These are phyloP conservation scores for Gymnopus androsaceus DNA, from an alignment of 1,284 basidiomycete species.

Conservation along the genomic window DNA sequence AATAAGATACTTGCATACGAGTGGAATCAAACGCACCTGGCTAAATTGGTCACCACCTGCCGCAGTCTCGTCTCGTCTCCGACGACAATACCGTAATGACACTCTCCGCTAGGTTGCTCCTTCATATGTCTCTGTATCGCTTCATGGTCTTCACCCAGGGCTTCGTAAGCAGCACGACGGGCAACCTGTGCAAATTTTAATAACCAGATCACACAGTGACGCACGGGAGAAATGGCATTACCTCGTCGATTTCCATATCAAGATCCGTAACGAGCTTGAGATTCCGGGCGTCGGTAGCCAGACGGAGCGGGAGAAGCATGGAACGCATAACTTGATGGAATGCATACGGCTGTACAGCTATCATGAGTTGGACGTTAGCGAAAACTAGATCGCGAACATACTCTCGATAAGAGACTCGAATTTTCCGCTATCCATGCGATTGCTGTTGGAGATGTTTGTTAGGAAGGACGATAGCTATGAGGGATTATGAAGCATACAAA, in stretches of 20 bases:
- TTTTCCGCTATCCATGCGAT: slow-evolving; percentile 78
- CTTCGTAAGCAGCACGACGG: slow-evolving; percentile 44
- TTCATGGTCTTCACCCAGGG: slow-evolving; percentile 38
- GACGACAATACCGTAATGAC: slow-evolving; percentile 47
- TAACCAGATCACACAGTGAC: neutral
- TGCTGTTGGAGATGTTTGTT: slow-evolving; percentile 32
- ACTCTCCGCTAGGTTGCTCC: slow-evolving; percentile 39
- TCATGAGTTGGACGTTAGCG: neutral
- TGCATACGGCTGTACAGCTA: slow-evolving; percentile 54
- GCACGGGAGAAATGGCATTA: slow-evolving; percentile 1
- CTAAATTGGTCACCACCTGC: slow-evolving; percentile 68
- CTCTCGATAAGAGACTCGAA: slow-evolving; percentile 73
- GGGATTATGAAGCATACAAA: slow-evolving; percentile 51
- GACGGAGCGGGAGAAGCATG: slow-evolving; percentile 64
- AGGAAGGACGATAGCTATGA: slow-evolving; percentile 1
- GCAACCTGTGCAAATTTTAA: slow-evolving; percentile 31
- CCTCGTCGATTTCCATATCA: slow-evolving; percentile 64
- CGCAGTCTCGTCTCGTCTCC: slow-evolving; percentile 72
- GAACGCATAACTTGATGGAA: slow-evolving; percentile 74
- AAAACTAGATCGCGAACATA: slow-evolving; percentile 24
- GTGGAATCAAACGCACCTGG: slow-evolving; percentile 40
- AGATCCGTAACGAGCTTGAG: slow-evolving; percentile 61
- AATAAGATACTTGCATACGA: neutral
- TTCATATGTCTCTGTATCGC: slow-evolving; percentile 29
- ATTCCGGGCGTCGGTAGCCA: slow-evolving; percentile 63